These are phyloP conservation scores for Ganoderma boninense DNA, from an alignment of 1,284 basidiomycete species.

Conservation along the genomic window DNA sequence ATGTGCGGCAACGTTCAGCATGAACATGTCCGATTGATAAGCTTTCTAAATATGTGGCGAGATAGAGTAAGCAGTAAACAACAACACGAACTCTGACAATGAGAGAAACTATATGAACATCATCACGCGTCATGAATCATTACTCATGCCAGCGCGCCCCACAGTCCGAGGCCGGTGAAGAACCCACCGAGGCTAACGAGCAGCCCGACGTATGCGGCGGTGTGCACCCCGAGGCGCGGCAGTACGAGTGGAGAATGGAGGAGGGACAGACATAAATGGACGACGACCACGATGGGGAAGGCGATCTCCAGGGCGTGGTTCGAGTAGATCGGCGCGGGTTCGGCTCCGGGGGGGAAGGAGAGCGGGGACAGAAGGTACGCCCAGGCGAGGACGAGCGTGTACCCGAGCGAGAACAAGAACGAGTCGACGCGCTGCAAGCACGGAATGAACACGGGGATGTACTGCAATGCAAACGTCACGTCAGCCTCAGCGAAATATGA, in stretches of 20 bases:
- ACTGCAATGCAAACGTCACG: constrained; percentile 50
- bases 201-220: constrained; percentile 70
- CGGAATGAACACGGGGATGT: constrained; percentile 78
- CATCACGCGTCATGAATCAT: constrained; percentile 3
- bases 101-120: not conserved
- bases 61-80: not conserved
- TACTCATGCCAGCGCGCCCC: constrained; percentile 63
- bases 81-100: not conserved
- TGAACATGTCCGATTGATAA: not conserved
- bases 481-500: not conserved
- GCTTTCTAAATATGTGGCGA: not conserved
- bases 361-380: constrained; percentile 61
- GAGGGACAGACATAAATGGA: constrained; percentile 61
- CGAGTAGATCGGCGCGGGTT: constrained; percentile 31
- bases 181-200: constrained; percentile 69
- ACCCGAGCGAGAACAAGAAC: constrained; percentile 71
- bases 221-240: constrained; percentile 73
- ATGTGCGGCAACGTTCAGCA: not conserved
- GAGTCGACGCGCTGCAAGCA: constrained; percentile 78
- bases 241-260: constrained; percentile 70
- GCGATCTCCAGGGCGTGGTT: constrained; percentile 52
- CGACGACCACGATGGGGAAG: constrained; percentile 54
- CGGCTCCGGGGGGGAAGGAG: constrained; percentile 30
- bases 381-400: constrained; percentile 68
- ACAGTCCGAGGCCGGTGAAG: constrained; percentile 72